Base-by-base conservation (phyloP, 257 asterid species). In the Linaria vulgaris region DNA sequence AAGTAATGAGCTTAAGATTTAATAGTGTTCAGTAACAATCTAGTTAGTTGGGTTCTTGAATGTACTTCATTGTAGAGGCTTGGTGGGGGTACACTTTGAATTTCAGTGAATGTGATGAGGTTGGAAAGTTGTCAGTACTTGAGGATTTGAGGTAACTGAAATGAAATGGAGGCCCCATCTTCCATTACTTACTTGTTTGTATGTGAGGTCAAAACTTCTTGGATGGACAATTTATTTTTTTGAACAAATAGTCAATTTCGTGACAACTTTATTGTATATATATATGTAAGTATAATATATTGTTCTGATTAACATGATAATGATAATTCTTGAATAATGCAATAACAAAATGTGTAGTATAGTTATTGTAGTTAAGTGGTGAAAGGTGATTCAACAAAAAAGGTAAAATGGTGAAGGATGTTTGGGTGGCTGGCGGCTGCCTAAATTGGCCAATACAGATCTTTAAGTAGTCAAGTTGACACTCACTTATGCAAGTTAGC, bases 121-220 rank as follows among this genome's bases (percentile, higher is more conserved):
- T 77, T 69, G 67, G n/a, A 69, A 49, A 34, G 19, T 52, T 58
- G 56, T 65, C 49, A 61, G 17, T 62, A 61, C 30, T 72, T 59
- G 67, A 72, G 58, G 9, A 5, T 20, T 55, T 53, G 68, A 66
- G 50, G 48, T 34, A 46, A 67, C 49, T 20, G 56, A 58, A 57
- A 65, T 56, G 69, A 59, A 57, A 59, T 76, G 84, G 88, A 74
- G 61, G 65, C 68, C 68, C 87, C 89, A 80, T 58, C 71, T 64
- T 74, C 61, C 67, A 69, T 70, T 57, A 34, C 9, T 3, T 3
- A 34, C 10, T 34, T 49, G 59, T 11, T n/a, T 27, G 7, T 30
- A 54, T 5, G 59, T 4, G 37, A 4, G 47, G 30, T 34, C 34
- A 51, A 61, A 21, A 5, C 44, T 56, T 52, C 64, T 11, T 21